These are phyloP conservation scores for Penicillium psychrofluorescens DNA, from an alignment of 495 filamentous ascomycete genomes.

Conservation along the genomic window DNA sequence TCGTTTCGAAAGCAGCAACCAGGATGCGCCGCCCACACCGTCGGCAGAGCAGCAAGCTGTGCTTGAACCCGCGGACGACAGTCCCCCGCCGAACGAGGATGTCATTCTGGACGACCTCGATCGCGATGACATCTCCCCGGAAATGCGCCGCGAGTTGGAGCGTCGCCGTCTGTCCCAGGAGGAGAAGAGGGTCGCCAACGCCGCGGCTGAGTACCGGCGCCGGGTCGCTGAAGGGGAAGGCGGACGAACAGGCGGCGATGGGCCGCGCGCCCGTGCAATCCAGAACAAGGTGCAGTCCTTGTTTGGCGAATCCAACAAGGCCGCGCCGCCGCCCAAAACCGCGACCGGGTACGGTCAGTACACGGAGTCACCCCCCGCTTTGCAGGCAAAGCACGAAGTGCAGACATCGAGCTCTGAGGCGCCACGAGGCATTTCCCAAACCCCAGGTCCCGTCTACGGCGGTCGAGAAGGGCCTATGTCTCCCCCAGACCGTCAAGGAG, in stretches of 20 bases:
- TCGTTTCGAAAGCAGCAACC: constrained; percentile 67
- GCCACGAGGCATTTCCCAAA: constrained; percentile 7
- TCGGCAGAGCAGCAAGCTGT: constrained; percentile 45
- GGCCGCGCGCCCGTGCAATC: constrained; percentile 65
- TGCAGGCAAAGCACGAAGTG: constrained; percentile 33
- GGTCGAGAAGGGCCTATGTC: constrained; percentile 7
- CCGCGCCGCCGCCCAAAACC: constrained; percentile 55
- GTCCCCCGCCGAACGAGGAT: constrained; percentile 45
- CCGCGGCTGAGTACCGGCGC: constrained; percentile 83
- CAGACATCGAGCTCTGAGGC: neutral
- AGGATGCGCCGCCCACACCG: constrained; percentile 49
- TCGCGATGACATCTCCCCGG: constrained; percentile 70
- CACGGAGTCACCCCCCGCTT: constrained; percentile 47
- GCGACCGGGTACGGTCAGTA: constrained; percentile 85
- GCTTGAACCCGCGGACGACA: constrained; percentile 44
- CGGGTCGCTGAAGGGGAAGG: constrained; percentile 60
- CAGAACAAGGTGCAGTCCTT: constrained; percentile 84
- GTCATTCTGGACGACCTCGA: constrained; percentile 45
- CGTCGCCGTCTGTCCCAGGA: constrained; percentile 76
- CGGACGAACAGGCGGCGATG: constrained; percentile 35
- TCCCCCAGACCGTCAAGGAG: constrained; percentile 9
- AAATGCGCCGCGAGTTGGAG: constrained; percentile 87
- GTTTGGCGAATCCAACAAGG: constrained; percentile 68
- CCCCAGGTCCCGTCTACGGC: constrained; percentile 14
- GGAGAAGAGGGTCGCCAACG: constrained; percentile 84